Evolutionary conservation across 805 yeast genomes (phyloP), one percentile per base, ranked within the genome.

Genomic region (Teunomyces aglyptinius): DNA sequence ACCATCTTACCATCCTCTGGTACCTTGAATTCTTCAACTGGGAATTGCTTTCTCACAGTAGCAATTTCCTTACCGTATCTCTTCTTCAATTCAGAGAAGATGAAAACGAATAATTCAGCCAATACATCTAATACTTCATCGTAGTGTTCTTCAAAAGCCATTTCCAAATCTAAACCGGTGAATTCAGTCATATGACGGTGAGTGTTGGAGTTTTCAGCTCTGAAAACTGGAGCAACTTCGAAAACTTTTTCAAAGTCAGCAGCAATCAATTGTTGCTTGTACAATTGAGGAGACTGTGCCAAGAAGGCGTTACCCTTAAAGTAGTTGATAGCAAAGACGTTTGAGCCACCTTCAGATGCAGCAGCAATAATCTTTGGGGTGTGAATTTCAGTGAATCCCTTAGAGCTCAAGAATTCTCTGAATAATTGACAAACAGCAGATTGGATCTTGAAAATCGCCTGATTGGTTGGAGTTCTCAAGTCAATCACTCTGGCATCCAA

Each of bases 101-200:
- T 88, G 73, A 85, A 91, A 55, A 89, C 83, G 61, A 94, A 92
- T 71, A 94, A 76, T 49, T 85, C 91, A 38, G 76, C 73, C 56
- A 84, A 68, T 38, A 76, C 67, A 43, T 77, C 81, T 57, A 80
- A 69, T 38, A 85, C 95, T 75, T 94, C 99, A 64, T 94, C 95
- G 69, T 94, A 94, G 73, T 94, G 97, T 74, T 91, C 97, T 75
- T 94, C 98, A 64, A 94, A 87, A 8, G 97, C 88, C 96, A 94
- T 90, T 73, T 94, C 99, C 73, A 94, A 73, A 77, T 94, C 99
- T 60, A 95, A 83, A 49, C 99, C 99, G 51, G 86, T 87, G 68
- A 94, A 94, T 73, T 94, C 99, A 47, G 99, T 94, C 96, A 94
- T 85, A 72, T 94, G 99, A 75, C 99, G 91, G 71, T 94, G 98